Percentiles rank a stretch among this genome's conserved stretches.
Evolutionary conservation across 331 rosid genomes (phyloP).

Genomic region (Pyracantha coccinea): DNA sequence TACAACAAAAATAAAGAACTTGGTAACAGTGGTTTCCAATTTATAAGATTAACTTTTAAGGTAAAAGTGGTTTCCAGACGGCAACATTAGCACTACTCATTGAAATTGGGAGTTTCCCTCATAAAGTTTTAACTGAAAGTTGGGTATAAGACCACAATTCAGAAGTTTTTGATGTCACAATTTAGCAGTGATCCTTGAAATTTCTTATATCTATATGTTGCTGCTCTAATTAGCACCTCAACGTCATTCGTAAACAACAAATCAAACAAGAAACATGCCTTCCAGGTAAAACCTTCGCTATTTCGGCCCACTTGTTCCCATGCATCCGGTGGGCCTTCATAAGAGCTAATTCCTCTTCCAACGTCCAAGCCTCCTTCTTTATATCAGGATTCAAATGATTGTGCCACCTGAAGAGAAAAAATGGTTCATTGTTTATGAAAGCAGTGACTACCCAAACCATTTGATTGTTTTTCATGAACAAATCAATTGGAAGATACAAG

Average conservation of each 20-base stretch:
- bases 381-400: constrained; percentile 95
- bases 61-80: too few relatives aligned
- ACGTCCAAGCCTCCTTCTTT: constrained; percentile 90
- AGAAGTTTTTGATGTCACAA: too few relatives aligned
- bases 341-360: constrained; percentile 79
- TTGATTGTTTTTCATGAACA: not conserved
- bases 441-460: not conserved
- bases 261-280: constrained; percentile 45
- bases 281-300: constrained; percentile 88
- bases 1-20: not conserved
- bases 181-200: too few relatives aligned
- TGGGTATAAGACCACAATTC: too few relatives aligned
- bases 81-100: too few relatives aligned
- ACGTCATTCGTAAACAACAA: constrained; percentile 4
- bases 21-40: not conserved
- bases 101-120: too few relatives aligned
- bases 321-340: constrained; percentile 76
- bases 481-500: not conserved
- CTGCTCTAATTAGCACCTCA: not conserved
- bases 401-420: constrained; percentile 69
- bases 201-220: not conserved
- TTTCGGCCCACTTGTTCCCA: constrained; percentile 99
- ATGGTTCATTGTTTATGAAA: not conserved
- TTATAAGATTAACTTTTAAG: too few relatives aligned
- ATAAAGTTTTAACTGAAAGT: too few relatives aligned